Percentiles rank a stretch among this genome's conserved stretches.
These are phyloP conservation scores for Boletus huronensis DNA, from an alignment of 768 basidiomycete species.

Conservation along the genomic window DNA sequence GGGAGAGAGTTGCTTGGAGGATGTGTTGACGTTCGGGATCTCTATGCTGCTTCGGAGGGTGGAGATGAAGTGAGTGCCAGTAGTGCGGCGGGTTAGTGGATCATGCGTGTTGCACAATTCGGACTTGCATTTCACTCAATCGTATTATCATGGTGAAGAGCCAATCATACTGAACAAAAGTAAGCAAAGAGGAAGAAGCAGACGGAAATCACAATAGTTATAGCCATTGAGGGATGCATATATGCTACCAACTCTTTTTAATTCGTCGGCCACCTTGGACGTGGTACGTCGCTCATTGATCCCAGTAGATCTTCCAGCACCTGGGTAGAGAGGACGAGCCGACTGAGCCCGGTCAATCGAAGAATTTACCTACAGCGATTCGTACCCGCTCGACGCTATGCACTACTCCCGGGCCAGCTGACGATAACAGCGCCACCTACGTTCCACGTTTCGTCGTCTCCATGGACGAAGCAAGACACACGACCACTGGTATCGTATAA, in stretches of 20 bases:
- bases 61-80: slow-evolving; percentile 27
- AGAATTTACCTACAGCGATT: background rate
- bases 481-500: too few relatives aligned
- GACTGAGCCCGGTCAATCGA: background rate
- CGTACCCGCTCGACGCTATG: background rate
- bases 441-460: background rate
- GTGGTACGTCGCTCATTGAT: background rate
- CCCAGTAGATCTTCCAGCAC: too few relatives aligned
- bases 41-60: slow-evolving; percentile 41
- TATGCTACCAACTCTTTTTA: background rate
- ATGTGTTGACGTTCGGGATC: slow-evolving; percentile 37
- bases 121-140: background rate
- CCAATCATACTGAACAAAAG: background rate
- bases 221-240: background rate
- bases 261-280: background rate
- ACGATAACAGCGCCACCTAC: background rate
- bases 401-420: background rate
- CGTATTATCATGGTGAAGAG: background rate
- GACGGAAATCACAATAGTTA: background rate
- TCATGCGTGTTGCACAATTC: background rate
- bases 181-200: background rate
- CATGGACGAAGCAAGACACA: background rate
- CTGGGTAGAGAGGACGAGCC: too few relatives aligned
- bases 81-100: too few relatives aligned
- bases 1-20: slow-evolving; percentile 24